phyloP scores from a whole-genome alignment of 805 yeast genomes.

The Metschnikowia lunata region DNA sequence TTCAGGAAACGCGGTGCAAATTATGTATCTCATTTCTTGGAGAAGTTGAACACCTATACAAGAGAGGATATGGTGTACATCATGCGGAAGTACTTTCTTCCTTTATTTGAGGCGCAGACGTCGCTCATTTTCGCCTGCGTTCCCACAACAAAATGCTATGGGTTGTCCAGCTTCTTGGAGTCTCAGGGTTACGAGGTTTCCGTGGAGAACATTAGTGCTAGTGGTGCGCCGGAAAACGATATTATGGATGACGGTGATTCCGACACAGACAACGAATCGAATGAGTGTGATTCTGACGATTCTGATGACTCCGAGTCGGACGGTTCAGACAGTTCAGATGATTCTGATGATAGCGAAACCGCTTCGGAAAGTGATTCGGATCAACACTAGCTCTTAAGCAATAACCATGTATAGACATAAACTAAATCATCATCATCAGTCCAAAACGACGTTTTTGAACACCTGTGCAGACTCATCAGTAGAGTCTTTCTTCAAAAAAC shows the following conservation, averaged over 20 bases:
- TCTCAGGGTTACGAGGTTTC: slow-evolving; percentile 56
- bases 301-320: too few relatives aligned
- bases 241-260: too few relatives aligned
- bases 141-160: slow-evolving; percentile 59
- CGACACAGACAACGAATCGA: too few relatives aligned
- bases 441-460: slow-evolving; percentile 3
- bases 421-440: too few relatives aligned
- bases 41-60: slow-evolving; percentile 48
- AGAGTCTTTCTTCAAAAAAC: slow-evolving; percentile 20
- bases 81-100: slow-evolving; percentile 56
- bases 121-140: slow-evolving; percentile 68
- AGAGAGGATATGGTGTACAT: slow-evolving; percentile 47
- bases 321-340: too few relatives aligned
- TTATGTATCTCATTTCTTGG: slow-evolving; percentile 52
- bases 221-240: too few relatives aligned
- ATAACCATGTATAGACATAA: too few relatives aligned
- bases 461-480: slow-evolving; percentile 3
- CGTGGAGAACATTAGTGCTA: slow-evolving; percentile 46
- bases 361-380: too few relatives aligned
- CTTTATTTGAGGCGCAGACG: slow-evolving; percentile 53
- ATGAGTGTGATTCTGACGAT: too few relatives aligned
- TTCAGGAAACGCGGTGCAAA: slow-evolving; percentile 68
- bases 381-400: too few relatives aligned
- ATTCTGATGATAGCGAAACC: too few relatives aligned
- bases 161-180: slow-evolving; percentile 44